Evolutionary conservation across 148 eudicot species (phyloP).

Genomic region (Talinum fruticosum): DNA sequence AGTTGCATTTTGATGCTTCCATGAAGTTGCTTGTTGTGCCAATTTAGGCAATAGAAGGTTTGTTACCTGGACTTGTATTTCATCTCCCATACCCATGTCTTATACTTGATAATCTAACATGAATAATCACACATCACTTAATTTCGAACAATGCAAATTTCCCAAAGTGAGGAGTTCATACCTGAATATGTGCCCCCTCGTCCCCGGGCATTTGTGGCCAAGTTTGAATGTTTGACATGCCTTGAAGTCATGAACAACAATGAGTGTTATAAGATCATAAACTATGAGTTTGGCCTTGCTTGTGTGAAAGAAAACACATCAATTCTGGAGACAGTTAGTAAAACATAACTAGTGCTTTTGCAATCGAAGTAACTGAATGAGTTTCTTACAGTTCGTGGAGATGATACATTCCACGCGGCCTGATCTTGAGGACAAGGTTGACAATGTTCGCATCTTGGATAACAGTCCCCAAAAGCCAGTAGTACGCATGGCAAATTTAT

Average conservation of each 20-base stretch:
- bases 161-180: neutral
- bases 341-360: neutral
- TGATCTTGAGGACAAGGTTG: slow-evolving; percentile 71
- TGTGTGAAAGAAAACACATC: neutral
- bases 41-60: neutral
- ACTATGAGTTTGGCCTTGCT: neutral
- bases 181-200: too few relatives aligned
- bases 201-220: too few relatives aligned
- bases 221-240: too few relatives aligned
- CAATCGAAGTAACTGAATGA: neutral
- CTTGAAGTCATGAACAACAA: neutral
- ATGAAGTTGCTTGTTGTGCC: neutral
- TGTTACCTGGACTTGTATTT: neutral
- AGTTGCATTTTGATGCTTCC: neutral
- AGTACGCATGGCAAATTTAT: slow-evolving; percentile 94
- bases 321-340: neutral
- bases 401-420: slow-evolving; percentile 63
- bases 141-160: neutral
- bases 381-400: slow-evolving; percentile 59
- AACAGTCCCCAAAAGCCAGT: slow-evolving; percentile 85
- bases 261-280: slow-evolving; percentile 1
- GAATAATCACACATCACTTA: neutral
- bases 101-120: neutral
- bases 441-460: slow-evolving; percentile 72
- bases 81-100: neutral